Evolutionary conservation across 768 basidiomycete species (phyloP), one percentile per base, ranked within the genome.

Genomic region (Lepiota brunneoincarnata): DNA sequence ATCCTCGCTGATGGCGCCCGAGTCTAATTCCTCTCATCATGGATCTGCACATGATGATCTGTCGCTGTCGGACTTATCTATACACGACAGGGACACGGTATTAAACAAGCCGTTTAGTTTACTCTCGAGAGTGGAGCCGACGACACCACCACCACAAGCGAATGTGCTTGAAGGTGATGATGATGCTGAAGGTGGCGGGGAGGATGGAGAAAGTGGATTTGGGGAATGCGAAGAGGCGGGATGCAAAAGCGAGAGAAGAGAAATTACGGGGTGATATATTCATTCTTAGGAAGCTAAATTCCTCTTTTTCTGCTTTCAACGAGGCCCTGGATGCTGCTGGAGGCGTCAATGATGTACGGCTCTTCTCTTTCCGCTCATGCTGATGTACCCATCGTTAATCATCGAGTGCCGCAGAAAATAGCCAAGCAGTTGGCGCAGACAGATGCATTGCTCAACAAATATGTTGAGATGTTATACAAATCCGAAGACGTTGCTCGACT

Each of bases 191-290:
- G 46, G 10, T 31, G 31, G 31, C 7, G 15, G 47, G 42, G 4
- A 48, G 41, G 26, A 24, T 21, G 18, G 46, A 40, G 24, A 49
- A 51, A 15, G 45, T 42, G 28, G 51, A 56, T 20, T 35, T 40
- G 6, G 52, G 51, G 20, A 26, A 24, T 18, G 51, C 49, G 15
- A 52, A 49, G 40, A 39, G 43, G 17, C 48, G 50, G 34, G 48
- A 34, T 11, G 55, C 35, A 21, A 61, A 56, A 26, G 40, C 49
- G 3, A 39, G 83, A 41, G 87, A 91, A 62, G 90, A 91, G 54
- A 89, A 85, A 64, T 70, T 92, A 31, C 84, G 85, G 58, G 82
- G 79, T 60, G 90, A 92, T 67, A 64, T 89, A 11, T 83, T 87
- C 63, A 76, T 89, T 54, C 71, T 92, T 59, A 83, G 74, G 65